Base-by-base conservation (phyloP, 768 basidiomycete genomes). In the Chalciporus chontae region DNA sequence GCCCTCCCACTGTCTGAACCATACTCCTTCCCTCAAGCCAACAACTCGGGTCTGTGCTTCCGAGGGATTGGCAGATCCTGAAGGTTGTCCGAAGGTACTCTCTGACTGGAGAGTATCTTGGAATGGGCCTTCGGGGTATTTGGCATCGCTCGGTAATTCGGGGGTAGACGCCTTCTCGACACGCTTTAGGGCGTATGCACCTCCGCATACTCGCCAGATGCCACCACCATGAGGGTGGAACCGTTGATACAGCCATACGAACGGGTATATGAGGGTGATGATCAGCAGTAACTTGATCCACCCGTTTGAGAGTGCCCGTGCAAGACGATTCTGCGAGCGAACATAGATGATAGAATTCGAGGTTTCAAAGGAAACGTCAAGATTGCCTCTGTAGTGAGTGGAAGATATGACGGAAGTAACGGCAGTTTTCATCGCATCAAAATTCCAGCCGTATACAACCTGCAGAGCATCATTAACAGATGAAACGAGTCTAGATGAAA, bases 161-260 rank as follows among this genome's bases (percentile, higher is more conserved):
- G 45, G 58, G 14, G 29, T 51, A 31, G 31, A 43, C 24, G 41
- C 60, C 56, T 48, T 51, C 17, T 57, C 59, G 32, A 57, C 48
- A 18, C 75, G 73, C 63, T 84, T 87, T 40, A 90, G 69, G n/a
- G 85, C 76, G 60, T 87, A 90, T 10, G 84, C 87, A 13, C 81
- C 81, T 17, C 89, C 89, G 45, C 83, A 84, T 7, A 90, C 82
- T 55, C 77, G 72, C 90, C 90, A 92, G 10, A 71, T 69, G 0
- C 86, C 90, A 6, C 90, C 90, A 8, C 88, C 87, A 0, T 68
- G 71, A 5, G 72, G 60, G 57, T 84, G 76, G 66, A 87, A 85
- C 4, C 83, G 79, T 63, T 82, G 81, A 67, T 80, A 90, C 4
- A 92, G 67, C 89, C 88, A 92, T 53, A 92, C 76, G 64, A 90